phyloP scores from a whole-genome alignment of 2,329 filamentous ascomycete species.

The Alternaria ethzedia region DNA sequence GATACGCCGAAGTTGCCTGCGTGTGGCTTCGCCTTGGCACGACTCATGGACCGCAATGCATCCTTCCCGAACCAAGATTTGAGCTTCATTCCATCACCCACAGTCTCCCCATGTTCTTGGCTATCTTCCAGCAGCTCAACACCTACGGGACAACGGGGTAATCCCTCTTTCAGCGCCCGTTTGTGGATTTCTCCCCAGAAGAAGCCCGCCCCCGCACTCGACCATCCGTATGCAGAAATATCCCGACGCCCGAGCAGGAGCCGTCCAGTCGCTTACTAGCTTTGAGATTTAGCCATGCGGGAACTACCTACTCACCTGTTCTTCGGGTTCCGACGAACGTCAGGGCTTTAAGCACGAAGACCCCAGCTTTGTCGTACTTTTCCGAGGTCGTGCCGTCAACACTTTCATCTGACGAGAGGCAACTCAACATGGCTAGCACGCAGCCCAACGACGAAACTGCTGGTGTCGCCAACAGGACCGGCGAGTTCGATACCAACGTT shows the following conservation, averaged over 20 bases:
- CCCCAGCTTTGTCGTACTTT: conserved; percentile 1
- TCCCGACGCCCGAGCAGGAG: conserved; percentile 32
- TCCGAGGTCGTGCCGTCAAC: conserved; percentile 8
- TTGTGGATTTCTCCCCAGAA: conserved; percentile 23
- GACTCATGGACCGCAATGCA: neutral
- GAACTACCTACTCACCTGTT: conserved; percentile 33
- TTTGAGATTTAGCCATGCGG: conserved; percentile 15
- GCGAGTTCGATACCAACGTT: conserved; percentile 32
- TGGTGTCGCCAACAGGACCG: conserved; percentile 24
- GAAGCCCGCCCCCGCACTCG: conserved; percentile 29
- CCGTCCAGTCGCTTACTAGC: conserved; percentile 16
- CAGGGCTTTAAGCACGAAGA: conserved; percentile 5
- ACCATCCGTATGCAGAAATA: conserved; percentile 26
- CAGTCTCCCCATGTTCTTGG: neutral
- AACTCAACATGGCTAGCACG: conserved; percentile 23
- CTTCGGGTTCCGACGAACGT: conserved; percentile 10
- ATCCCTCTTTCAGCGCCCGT: conserved; percentile 6
- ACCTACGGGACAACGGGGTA: conserved; percentile 11
- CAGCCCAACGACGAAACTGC: conserved; percentile 29
- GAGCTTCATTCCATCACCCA: neutral
- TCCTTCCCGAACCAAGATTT: neutral
- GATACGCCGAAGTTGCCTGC: neutral
- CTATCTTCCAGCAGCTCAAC: neutral
- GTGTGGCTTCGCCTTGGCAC: neutral
- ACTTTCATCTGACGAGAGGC: neutral